A percentile compares a stretch with the other conserved stretches of the same genome.
phyloP scores from a whole-genome alignment of 2,329 filamentous ascomycete species.

The Colletotrichum coccodes region DNA sequence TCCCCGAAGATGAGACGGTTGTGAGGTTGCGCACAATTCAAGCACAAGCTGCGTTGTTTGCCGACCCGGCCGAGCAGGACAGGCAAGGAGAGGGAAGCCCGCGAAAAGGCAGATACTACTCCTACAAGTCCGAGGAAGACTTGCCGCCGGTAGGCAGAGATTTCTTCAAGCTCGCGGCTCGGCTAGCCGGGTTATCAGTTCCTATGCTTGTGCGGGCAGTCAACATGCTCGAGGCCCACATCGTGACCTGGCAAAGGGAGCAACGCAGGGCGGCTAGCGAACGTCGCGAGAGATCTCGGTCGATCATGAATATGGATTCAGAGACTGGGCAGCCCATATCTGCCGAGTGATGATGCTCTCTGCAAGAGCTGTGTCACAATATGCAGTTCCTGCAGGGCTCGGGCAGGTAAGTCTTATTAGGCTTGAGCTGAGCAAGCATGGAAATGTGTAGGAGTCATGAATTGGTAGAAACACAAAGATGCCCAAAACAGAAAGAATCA shows the following conservation, averaged over 20 bases:
- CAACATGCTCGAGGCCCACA: conserved; percentile 49
- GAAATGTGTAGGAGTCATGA: background rate
- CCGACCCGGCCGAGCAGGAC: background rate
- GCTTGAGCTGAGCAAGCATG: background rate
- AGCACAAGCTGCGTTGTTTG: conserved; percentile 16
- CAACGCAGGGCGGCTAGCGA: conserved; percentile 17
- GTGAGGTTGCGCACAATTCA: conserved; percentile 15
- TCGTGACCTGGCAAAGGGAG: conserved; percentile 46
- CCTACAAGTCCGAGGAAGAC: conserved; percentile 40
- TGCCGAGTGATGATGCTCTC: background rate
- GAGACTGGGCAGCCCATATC: background rate
- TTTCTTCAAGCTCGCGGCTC: conserved; percentile 46
- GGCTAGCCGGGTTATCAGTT: conserved; percentile 45
- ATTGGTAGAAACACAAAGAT: background rate
- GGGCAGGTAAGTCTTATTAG: background rate
- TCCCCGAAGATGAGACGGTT: conserved; percentile 40
- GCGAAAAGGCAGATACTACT: conserved; percentile 21
- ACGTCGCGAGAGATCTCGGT: conserved; percentile 11
- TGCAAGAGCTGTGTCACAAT: background rate
- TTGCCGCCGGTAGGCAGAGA: conserved; percentile 42
- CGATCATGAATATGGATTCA: background rate
- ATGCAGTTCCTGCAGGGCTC: background rate
- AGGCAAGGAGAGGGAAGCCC: background rate
- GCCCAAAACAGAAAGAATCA: background rate
- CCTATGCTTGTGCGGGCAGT: conserved; percentile 47